These are phyloP conservation scores for Pontederia paniculata DNA, from an alignment of 176 grass and related monocot genomes.

Conservation along the genomic window DNA sequence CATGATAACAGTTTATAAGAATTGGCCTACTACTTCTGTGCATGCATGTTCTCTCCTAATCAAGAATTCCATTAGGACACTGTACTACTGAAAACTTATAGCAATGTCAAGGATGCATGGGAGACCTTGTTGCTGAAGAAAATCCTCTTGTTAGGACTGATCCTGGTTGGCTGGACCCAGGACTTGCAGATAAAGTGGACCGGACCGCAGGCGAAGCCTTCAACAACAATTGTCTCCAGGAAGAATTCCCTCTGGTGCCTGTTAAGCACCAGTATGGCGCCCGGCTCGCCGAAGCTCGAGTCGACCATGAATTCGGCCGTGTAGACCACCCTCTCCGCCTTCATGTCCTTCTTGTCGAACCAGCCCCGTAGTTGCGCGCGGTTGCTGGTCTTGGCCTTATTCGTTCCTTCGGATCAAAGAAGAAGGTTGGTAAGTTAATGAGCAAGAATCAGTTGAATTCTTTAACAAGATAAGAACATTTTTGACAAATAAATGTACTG, in stretches of 20 bases:
- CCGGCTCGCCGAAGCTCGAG: constrained; percentile 63
- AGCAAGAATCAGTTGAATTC: not conserved
- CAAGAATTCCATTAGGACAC: no score
- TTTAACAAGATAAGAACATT: no score
- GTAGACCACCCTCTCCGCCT: constrained; percentile 65
- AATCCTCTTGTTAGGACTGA: constrained; percentile 30
- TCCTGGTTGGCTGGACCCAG: constrained; percentile 50
- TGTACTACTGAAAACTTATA: not conserved
- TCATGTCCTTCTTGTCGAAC: constrained; percentile 78
- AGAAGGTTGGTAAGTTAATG: not conserved
- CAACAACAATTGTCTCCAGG: constrained; percentile 72
- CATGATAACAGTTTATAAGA: not conserved
- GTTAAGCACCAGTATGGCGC: constrained; percentile 69
- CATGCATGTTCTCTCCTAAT: no score
- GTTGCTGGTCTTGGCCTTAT: constrained; percentile 40
- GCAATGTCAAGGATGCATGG: not conserved
- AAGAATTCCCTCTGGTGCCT: constrained; percentile 68
- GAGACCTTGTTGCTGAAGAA: constrained; percentile 76
- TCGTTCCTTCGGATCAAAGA: constrained; percentile 17
- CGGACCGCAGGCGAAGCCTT: constrained; percentile 49
- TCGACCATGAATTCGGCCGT: constrained; percentile 72
- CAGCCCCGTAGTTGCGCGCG: constrained; percentile 37
- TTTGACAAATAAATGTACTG: no score
- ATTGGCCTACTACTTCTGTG: not conserved
- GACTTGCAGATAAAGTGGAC: constrained; percentile 75